These are phyloP conservation scores for Arachis stenosperma DNA, from an alignment of 306 rosid genomes.

Conservation along the genomic window DNA sequence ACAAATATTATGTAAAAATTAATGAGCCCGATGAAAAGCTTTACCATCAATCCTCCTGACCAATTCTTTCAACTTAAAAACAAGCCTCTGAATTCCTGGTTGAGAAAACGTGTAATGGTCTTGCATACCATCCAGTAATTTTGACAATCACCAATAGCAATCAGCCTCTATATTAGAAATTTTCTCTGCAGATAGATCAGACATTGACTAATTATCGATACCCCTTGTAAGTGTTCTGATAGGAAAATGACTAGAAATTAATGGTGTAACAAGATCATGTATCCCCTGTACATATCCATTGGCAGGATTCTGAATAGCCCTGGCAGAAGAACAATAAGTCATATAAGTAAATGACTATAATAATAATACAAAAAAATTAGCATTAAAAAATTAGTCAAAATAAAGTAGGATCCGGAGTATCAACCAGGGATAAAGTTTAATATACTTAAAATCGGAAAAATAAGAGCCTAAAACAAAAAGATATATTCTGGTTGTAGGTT, in stretches of 20 bases:
- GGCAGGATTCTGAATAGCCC: too few species aligned
- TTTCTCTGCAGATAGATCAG: slow-evolving; percentile 64
- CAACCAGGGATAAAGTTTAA: too few species aligned
- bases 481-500: too few species aligned
- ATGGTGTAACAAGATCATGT: slow-evolving; percentile 82
- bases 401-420: too few species aligned
- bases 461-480: neutral
- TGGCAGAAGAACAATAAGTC: too few species aligned
- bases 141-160: slow-evolving; percentile 85
- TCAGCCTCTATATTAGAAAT: slow-evolving; percentile 76
- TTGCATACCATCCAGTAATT: slow-evolving; percentile 79
- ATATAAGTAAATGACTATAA: too few species aligned
- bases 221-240: slow-evolving; percentile 76
- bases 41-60: slow-evolving; percentile 88
- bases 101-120: slow-evolving; percentile 93
- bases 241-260: slow-evolving; percentile 73
- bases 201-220: slow-evolving; percentile 72
- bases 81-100: slow-evolving; percentile 93
- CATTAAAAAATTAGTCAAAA: too few species aligned
- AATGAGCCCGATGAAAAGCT: slow-evolving; percentile 8
- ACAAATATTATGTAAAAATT: too few species aligned
- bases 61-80: slow-evolving; percentile 83
- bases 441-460: slow-evolving; percentile 10
- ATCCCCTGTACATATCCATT: slow-evolving; percentile 48
- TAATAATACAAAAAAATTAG: too few species aligned